Conservation (phyloP, 139 green algal species). For the Axilococcus clingmanii region DNA sequence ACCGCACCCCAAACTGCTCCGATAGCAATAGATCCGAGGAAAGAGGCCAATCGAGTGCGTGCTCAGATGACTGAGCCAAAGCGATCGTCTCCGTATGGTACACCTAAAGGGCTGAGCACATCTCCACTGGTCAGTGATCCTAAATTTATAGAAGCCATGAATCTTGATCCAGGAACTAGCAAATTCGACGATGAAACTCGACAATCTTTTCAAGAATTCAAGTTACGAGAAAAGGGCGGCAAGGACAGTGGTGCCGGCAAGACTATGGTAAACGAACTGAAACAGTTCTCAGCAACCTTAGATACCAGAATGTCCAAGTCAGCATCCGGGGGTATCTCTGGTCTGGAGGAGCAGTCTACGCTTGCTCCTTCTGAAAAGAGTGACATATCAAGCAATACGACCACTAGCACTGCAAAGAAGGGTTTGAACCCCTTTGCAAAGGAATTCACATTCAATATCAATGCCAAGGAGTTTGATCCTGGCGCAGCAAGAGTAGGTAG, state of each 20-base stretch:
- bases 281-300: conserved; percentile 21
- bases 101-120: conserved; percentile 29
- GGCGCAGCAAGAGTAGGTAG: neutral
- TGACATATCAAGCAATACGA: neutral
- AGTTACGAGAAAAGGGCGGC: conserved; percentile 10
- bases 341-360: neutral
- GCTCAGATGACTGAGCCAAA: conserved; percentile 20
- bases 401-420: neutral
- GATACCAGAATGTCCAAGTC: conserved; percentile 15
- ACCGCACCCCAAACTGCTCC: neutral
- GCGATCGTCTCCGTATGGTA: conserved; percentile 36
- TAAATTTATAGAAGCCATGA: conserved; percentile 31
- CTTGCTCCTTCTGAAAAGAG: conserved; percentile 1
- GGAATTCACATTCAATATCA: conserved; percentile 43
- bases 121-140: conserved; percentile 31
- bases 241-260: neutral
- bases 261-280: conserved; percentile 7
- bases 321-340: conserved; percentile 3
- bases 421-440: conserved; percentile 43
- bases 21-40: conserved; percentile 19
- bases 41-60: conserved; percentile 27
- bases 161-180: conserved; percentile 30
- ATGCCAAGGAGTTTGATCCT: conserved; percentile 37
- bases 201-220: conserved; percentile 32
- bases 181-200: conserved; percentile 18